A percentile compares a stretch with the other conserved stretches of the same genome.
Conservation (phyloP, 805 yeast genomes). For the Komagataella mondaviorum region DNA sequence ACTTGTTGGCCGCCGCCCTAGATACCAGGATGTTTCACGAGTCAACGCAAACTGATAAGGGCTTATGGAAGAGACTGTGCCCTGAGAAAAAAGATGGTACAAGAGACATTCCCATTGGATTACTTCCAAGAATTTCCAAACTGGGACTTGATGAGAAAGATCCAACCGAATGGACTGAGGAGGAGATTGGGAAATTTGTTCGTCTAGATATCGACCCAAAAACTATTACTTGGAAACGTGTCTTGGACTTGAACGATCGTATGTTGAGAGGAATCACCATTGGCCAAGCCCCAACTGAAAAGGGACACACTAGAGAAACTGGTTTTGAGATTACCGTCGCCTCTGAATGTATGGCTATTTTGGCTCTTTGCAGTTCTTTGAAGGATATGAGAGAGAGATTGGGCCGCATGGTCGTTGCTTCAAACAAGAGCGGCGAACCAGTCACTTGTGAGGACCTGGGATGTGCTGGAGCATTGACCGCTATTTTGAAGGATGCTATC, state of each 20-base stretch:
- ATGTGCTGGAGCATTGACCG: constrained; percentile 91
- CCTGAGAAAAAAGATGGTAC: constrained; percentile 69
- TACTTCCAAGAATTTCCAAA: constrained; percentile 62
- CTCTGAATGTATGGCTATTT: constrained; percentile 89
- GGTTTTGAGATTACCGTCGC: constrained; percentile 97
- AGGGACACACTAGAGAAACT: constrained; percentile 70
- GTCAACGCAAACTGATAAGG: constrained; percentile 61
- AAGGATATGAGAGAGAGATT: constrained; percentile 79
- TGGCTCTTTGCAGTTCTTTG: constrained; percentile 70
- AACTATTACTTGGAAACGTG: constrained; percentile 84
- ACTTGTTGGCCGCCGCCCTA: constrained; percentile 89
- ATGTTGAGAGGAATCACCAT: constrained; percentile 78
- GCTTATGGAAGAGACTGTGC: constrained; percentile 74
- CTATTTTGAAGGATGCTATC: constrained; percentile 88
- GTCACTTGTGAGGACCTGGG: constrained; percentile 92
- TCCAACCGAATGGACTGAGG: constrained; percentile 69
- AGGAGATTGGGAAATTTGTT: constrained; percentile 63
- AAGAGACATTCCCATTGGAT: constrained; percentile 66
- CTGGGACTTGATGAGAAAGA: constrained; percentile 73
- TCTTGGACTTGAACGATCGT: constrained; percentile 89
- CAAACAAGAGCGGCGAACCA: constrained; percentile 62
- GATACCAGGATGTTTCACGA: constrained; percentile 98
- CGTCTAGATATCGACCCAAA: constrained; percentile 82
- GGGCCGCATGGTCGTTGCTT: constrained; percentile 83
- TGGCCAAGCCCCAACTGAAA: constrained; percentile 90